phyloP scores from a whole-genome alignment of 495 filamentous ascomycete genomes.

The Aspergillus coremiiformis region DNA sequence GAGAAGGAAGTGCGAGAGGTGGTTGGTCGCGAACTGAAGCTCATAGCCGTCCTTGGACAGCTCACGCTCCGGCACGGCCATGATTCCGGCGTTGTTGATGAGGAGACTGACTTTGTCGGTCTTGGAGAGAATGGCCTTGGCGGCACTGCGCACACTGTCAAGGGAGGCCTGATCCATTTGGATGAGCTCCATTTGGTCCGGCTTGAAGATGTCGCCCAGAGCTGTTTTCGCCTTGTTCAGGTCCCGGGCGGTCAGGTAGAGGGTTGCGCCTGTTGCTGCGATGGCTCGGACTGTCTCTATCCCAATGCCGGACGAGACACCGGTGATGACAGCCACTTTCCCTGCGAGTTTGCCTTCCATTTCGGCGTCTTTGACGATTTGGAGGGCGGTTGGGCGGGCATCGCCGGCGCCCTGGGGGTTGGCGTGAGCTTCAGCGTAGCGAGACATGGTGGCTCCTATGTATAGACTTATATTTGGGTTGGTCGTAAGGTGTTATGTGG shows the following conservation, averaged over 20 bases:
- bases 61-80: constrained; percentile 33
- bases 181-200: constrained; percentile 21
- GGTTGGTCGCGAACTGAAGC: constrained; percentile 40
- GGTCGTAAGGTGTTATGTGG: background rate
- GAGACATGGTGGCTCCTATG: constrained; percentile 7
- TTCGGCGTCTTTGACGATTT: constrained; percentile 43
- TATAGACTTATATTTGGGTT: background rate
- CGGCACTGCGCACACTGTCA: constrained; percentile 31
- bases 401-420: constrained; percentile 41
- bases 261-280: constrained; percentile 37
- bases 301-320: constrained; percentile 44
- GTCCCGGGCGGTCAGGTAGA: constrained; percentile 40
- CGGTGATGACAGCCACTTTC: constrained; percentile 46
- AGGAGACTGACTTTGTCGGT: constrained; percentile 35
- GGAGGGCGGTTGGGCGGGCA: constrained; percentile 44
- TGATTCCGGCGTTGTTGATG: constrained; percentile 44
- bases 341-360: constrained; percentile 29
- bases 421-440: constrained; percentile 33
- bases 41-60: constrained; percentile 39
- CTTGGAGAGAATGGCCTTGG: constrained; percentile 31
- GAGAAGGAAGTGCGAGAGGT: constrained; percentile 44
- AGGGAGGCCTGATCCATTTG: constrained; percentile 40
- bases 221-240: constrained; percentile 24
- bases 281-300: constrained; percentile 43
- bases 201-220: constrained; percentile 24